These are phyloP conservation scores for Leccinum imitatum DNA, from an alignment of 768 basidiomycete genomes.

Conservation along the genomic window DNA sequence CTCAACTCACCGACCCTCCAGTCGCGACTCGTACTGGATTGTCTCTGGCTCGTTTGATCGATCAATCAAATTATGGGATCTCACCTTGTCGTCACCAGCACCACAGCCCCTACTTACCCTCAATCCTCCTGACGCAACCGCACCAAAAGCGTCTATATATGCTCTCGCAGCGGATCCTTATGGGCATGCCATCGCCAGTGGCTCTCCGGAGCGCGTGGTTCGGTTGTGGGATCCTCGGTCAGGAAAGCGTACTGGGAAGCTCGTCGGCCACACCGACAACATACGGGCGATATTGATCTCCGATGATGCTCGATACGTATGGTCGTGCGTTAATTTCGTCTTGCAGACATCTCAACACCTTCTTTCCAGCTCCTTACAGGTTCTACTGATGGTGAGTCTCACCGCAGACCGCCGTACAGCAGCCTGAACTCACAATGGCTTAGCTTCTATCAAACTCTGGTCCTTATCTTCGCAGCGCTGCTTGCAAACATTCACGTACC, in stretches of 20 bases:
- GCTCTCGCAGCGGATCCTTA: conserved; percentile 77
- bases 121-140: conserved; percentile 61
- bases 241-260: conserved; percentile 76
- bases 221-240: conserved; percentile 92
- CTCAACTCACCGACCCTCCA: conserved; percentile 29
- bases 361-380: conserved; percentile 69
- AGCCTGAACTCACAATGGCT: conserved; percentile 16
- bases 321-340: conserved; percentile 31
- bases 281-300: conserved; percentile 87
- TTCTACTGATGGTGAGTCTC: conserved; percentile 63
- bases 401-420: neutral
- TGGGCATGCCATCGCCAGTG: conserved; percentile 82
- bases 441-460: conserved; percentile 90
- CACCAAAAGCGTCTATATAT: conserved; percentile 72
- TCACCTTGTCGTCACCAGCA: conserved; percentile 44
- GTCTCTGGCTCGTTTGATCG: conserved; percentile 95
- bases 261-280: conserved; percentile 97
- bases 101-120: conserved; percentile 61
- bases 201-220: conserved; percentile 88
- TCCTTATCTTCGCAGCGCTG: conserved; percentile 86
- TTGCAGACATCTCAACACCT: conserved; percentile 9
- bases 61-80: conserved; percentile 93
- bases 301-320: conserved; percentile 87
- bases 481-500: conserved; percentile 94
- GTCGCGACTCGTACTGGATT: conserved; percentile 82